Evolutionary conservation across 495 filamentous ascomycete genomes (phyloP), one percentile per base, ranked within the genome.

Genomic region (Tricharina praecox): DNA sequence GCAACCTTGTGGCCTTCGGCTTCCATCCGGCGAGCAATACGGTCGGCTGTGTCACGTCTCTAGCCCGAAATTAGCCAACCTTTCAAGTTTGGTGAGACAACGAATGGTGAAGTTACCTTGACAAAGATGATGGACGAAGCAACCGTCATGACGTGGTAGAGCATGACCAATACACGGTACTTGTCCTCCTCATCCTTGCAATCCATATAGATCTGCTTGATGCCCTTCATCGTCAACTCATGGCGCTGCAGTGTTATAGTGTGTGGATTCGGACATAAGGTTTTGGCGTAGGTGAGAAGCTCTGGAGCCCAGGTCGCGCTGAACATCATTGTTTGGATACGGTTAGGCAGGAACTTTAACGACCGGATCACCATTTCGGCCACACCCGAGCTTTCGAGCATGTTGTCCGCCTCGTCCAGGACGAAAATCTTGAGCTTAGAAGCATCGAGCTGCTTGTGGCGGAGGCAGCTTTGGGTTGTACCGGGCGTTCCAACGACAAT

Each of bases 101-200:
- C n/a, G n/a, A n/a, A n/a, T n/a, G n/a, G n/a, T n/a, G n/a, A n/a
- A n/a, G n/a, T 37, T 67, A 90, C 86, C 71, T 76, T 77, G 54
- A 93, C 85, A 64, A 99, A 99, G 59, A 99, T 96, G 61, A 99
- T 95, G 0, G 87, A 94, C 3, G 87, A 93, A 3, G 85, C 86
- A 48, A 94, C 83, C 9, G 85, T 95, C 72, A 95, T 83, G 28
- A 95, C 70, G 48, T 87, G 86, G 60, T 96, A 99, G 15, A 99
- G 79, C 61, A 84, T 78, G 53, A 92, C 79, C 11, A 99, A 75
- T 25, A 81, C 77, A 21, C 76, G 71, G 60, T 90, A 99, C 60
- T 99, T 99, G 55, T 83, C 73, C 10, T 78, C 64, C 39, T 90
- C 82, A 16, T 67, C 67, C 3, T 77, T 66, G 63, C 85, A 93